phyloP scores from a whole-genome alignment of 2,329 filamentous ascomycete species.

The Fusarium lateritium region DNA sequence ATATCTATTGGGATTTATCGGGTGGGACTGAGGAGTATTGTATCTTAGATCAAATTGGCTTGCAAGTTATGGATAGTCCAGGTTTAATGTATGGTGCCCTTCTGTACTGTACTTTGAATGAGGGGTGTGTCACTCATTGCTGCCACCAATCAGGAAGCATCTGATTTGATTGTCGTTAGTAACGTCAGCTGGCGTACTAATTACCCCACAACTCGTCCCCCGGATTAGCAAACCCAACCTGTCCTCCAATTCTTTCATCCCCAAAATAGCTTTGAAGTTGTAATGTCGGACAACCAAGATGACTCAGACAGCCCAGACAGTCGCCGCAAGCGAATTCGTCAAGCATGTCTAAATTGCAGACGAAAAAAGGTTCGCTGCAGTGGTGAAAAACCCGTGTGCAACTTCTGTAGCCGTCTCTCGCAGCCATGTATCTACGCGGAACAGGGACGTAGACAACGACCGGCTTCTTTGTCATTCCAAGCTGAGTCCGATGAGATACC shows the following conservation, averaged over 20 bases:
- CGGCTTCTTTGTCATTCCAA: not conserved
- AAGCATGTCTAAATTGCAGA: slow-evolving; percentile 31
- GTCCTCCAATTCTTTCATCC: not conserved
- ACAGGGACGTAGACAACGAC: slow-evolving; percentile 19
- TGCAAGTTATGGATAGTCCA: no score
- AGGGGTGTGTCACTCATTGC: no score
- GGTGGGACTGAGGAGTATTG: no score
- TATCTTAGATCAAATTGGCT: no score
- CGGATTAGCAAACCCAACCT: not conserved
- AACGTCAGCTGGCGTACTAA: no score
- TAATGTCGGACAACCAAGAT: slow-evolving; percentile 19
- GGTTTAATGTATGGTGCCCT: no score
- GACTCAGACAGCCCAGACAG: slow-evolving; percentile 26
- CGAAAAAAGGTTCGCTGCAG: slow-evolving; percentile 28
- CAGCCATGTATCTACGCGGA: slow-evolving; percentile 25
- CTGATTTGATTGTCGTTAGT: no score
- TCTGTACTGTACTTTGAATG: no score
- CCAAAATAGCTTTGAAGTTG: not conserved
- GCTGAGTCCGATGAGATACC: not conserved
- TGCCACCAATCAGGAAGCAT: no score
- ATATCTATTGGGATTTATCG: no score
- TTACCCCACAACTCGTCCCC: no score
- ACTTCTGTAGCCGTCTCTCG: slow-evolving; percentile 18
- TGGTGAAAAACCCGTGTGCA: slow-evolving; percentile 25
- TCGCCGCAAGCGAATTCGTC: slow-evolving; percentile 25